A percentile compares a stretch with the other conserved stretches of the same genome.
These are phyloP conservation scores for Wickerhamiella spandovensis DNA, from an alignment of 805 yeast species.

Conservation along the genomic window DNA sequence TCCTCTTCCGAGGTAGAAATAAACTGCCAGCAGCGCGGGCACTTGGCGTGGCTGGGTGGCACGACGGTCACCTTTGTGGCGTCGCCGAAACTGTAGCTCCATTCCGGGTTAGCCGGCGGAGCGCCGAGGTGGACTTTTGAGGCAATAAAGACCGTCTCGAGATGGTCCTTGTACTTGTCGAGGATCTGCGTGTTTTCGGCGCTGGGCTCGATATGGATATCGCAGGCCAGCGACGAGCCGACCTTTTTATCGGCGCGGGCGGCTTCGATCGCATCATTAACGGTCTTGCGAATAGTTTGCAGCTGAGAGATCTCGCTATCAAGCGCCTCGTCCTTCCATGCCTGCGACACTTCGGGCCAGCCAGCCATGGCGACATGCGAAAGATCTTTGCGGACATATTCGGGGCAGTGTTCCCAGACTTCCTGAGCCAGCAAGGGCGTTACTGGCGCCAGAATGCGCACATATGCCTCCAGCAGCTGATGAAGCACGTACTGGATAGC, in stretches of 20 bases:
- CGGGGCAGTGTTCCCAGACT: constrained; percentile 55
- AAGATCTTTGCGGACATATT: constrained; percentile 17
- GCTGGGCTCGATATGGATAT: constrained; percentile 27
- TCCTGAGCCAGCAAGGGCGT: constrained; percentile 80
- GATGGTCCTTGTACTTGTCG: constrained; percentile 28
- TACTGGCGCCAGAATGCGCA: constrained; percentile 65
- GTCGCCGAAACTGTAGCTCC: constrained; percentile 25
- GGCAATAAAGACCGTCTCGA: constrained; percentile 48
- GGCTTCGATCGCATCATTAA: constrained; percentile 40
- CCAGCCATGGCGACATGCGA: constrained; percentile 38
- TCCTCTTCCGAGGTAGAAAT: constrained; percentile 37
- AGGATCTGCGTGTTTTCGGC: constrained; percentile 8
- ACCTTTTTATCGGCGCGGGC: constrained; percentile 39
- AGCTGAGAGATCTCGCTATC: constrained; percentile 29
- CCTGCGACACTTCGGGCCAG: constrained; percentile 29
- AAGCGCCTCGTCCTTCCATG: constrained; percentile 26
- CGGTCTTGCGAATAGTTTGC: constrained; percentile 35
- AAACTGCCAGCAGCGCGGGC: constrained; percentile 93
- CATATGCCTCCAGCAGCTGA: constrained; percentile 42
- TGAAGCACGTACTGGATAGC: constrained; percentile 53
- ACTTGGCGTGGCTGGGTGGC: constrained; percentile 41
- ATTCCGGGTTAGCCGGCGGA: constrained; percentile 13
- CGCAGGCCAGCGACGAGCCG: constrained; percentile 44
- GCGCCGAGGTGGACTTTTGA: constrained; percentile 39
- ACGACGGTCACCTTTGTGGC: constrained; percentile 29